These are phyloP conservation scores for Mychonastes homosphaera DNA, from an alignment of 139 green algal genomes.

Conservation along the genomic window DNA sequence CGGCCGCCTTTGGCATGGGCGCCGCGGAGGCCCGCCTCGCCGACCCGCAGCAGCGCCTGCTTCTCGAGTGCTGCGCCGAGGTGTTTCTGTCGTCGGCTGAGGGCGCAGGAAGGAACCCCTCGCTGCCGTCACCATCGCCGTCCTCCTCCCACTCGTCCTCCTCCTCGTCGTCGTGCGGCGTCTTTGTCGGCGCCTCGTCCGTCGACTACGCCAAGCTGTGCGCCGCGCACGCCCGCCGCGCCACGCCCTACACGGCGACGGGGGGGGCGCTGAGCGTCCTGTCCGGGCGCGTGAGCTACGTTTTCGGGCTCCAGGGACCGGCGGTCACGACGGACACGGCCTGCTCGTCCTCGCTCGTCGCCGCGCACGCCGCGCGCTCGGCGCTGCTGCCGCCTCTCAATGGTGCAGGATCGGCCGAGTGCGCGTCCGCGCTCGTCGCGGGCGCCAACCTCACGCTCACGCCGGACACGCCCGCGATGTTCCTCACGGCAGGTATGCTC, in stretches of 20 bases:
- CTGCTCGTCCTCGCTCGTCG: slow-evolving; percentile 69
- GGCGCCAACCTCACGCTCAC: slow-evolving; percentile 43
- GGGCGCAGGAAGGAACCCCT: no score
- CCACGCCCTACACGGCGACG: slow-evolving; percentile 37
- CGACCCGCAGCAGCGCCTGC: slow-evolving; percentile 78
- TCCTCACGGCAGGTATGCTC: slow-evolving; percentile 54
- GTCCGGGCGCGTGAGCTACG: slow-evolving; percentile 59
- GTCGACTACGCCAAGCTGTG: slow-evolving; percentile 55
- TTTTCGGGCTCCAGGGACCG: slow-evolving; percentile 57
- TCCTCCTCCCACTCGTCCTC: no score
- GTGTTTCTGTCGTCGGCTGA: slow-evolving; percentile 3
- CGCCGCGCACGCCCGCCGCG: neutral
- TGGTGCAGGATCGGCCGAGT: slow-evolving; percentile 10
- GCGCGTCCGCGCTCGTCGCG: slow-evolving; percentile 15
- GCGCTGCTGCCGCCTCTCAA: no score
- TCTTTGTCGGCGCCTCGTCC: slow-evolving; percentile 53
- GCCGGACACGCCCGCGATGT: slow-evolving; percentile 42
- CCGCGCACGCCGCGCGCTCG: slow-evolving; percentile 26
- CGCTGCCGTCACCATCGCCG: no score
- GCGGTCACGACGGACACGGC: slow-evolving; percentile 72
- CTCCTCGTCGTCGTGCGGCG: slow-evolving; percentile 27
- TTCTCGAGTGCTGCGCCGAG: slow-evolving; percentile 43
- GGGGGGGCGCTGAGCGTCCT: slow-evolving; percentile 42
- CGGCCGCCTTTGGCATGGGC: slow-evolving; percentile 44
- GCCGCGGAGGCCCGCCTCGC: slow-evolving; percentile 48